Percentiles rank a stretch among this genome's conserved stretches.
These are phyloP conservation scores for Amylostereum areolatum DNA, from an alignment of 1,284 basidiomycete genomes.

Conservation along the genomic window DNA sequence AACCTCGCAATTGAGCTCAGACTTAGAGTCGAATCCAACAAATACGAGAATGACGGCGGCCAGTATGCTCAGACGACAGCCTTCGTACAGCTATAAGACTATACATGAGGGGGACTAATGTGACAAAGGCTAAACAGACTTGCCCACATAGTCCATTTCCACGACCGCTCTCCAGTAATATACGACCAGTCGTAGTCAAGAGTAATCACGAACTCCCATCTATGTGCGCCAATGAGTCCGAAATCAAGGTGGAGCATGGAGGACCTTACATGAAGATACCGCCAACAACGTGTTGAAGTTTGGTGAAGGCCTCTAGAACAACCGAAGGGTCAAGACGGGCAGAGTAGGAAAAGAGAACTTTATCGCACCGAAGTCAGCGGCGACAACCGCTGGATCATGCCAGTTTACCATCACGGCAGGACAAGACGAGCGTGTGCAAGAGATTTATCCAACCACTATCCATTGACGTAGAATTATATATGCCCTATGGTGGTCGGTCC, in stretches of 20 bases:
- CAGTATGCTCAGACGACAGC: not conserved
- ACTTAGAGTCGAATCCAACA: not conserved
- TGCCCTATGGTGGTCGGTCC: not conserved
- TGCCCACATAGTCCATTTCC: not conserved
- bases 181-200: not conserved
- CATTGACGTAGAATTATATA: not conserved
- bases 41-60: not conserved
- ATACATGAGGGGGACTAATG: not conserved
- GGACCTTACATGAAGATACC: not conserved
- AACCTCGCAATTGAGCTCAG: not conserved
- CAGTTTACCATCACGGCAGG: not conserved
- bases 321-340: not conserved
- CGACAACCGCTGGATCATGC: not conserved
- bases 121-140: not conserved
- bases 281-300: not conserved
- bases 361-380: not conserved
- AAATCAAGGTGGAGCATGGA: too few species aligned
- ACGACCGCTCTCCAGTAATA: not conserved
- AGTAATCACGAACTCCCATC: not conserved
- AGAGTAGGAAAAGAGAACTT: too few species aligned
- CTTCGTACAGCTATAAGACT: not conserved
- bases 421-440: not conserved
- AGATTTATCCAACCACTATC: not conserved
- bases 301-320: not conserved
- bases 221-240: too few species aligned